These are phyloP conservation scores for Kondoa subrosea DNA, from an alignment of 768 basidiomycete genomes.

Conservation along the genomic window DNA sequence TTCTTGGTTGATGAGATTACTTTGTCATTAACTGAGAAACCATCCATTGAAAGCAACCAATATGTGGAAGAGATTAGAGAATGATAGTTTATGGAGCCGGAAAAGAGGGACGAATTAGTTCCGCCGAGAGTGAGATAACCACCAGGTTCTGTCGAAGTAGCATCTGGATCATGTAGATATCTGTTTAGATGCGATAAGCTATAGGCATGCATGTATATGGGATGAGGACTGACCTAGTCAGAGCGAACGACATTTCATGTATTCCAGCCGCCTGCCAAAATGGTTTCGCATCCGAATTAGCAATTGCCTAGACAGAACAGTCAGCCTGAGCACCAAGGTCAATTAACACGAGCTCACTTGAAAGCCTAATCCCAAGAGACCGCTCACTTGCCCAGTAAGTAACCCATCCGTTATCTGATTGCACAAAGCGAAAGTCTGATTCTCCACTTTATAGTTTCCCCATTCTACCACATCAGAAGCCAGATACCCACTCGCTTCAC, in stretches of 20 bases:
- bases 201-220: neutral
- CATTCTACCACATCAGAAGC: neutral
- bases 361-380: slow-evolving; percentile 3
- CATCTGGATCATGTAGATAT: neutral
- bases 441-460: neutral
- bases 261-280: slow-evolving; percentile 1
- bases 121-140: slow-evolving; percentile 3
- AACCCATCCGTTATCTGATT: neutral
- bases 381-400: neutral
- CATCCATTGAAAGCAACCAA: neutral
- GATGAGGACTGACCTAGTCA: neutral
- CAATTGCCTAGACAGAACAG: neutral
- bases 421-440: slow-evolving; percentile 5
- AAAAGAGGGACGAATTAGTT: neutral
- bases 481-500: neutral
- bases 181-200: neutral
- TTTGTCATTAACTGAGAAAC: neutral
- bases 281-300: neutral
- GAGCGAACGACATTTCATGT: slow-evolving; percentile 1
- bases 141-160: neutral
- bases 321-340: neutral
- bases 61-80: neutral
- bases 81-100: slow-evolving; percentile 1
- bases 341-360: neutral
- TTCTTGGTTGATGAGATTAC: neutral